Percentiles rank a stretch among this genome's conserved stretches.
These are phyloP conservation scores for Larix sibirica DNA, from an alignment of 83 land plant genomes.

Conservation along the genomic window DNA sequence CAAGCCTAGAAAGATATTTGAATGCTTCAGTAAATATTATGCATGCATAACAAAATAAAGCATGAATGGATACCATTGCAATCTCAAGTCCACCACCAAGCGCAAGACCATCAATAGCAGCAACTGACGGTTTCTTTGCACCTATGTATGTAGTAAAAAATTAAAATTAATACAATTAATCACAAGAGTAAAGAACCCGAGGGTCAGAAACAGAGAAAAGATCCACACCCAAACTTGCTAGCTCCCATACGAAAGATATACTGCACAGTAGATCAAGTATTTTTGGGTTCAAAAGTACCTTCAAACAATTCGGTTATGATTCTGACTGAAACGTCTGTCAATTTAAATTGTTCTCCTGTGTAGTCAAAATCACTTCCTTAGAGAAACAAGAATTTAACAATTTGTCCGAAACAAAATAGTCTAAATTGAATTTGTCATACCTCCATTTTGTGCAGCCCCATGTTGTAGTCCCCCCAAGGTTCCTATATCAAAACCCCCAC, in stretches of 20 bases:
- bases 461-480: slow-evolving; percentile 53
- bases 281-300: slow-evolving; percentile 39
- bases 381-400: not conserved
- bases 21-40: not conserved
- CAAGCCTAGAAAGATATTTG: not conserved
- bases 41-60: not conserved
- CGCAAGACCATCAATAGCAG: slow-evolving; percentile 98
- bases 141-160: slow-evolving; percentile 30
- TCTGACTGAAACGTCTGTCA: slow-evolving; percentile 59
- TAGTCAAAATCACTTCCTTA: not conserved
- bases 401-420: not conserved
- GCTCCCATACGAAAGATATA: not conserved
- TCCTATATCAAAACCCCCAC: slow-evolving; percentile 92
- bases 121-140: slow-evolving; percentile 93
- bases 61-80: slow-evolving; percentile 73
- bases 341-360: slow-evolving; percentile 42
- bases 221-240: not conserved
- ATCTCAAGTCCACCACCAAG: slow-evolving; percentile 98
- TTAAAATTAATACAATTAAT: not conserved
- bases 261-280: not conserved
- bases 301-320: slow-evolving; percentile 68
- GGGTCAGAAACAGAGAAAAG: not conserved
- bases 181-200: not conserved
- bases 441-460: slow-evolving; percentile 24
- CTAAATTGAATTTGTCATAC: slow-evolving; percentile 16